Evolutionary conservation across 1,284 basidiomycete genomes (phyloP).

Genomic region (Cutaneotrichosporon mucoides): DNA sequence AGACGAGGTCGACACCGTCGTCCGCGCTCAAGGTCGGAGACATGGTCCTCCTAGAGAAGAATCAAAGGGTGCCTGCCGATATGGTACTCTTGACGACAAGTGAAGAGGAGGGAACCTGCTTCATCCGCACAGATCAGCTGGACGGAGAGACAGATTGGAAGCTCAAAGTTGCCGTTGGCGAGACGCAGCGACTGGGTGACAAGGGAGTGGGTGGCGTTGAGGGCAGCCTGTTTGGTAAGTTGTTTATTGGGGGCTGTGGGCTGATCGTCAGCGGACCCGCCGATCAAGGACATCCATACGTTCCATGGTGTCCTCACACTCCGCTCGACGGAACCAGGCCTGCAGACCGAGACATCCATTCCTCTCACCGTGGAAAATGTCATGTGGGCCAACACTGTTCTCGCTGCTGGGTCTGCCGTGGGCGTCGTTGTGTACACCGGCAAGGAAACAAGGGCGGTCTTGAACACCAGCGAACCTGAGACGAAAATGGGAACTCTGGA

Average conservation of each 20-base stretch:
- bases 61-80: slow-evolving; percentile 94
- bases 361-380: slow-evolving; percentile 90
- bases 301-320: slow-evolving; percentile 91
- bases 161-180: slow-evolving; percentile 78
- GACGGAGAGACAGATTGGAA: slow-evolving; percentile 99
- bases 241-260: not conserved
- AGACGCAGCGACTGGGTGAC: slow-evolving; percentile 70
- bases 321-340: slow-evolving; percentile 53
- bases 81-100: slow-evolving; percentile 84
- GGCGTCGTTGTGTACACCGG: slow-evolving; percentile 95
- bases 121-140: slow-evolving; percentile 95
- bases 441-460: slow-evolving; percentile 90
- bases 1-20: slow-evolving; percentile 69
- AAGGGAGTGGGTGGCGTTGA: slow-evolving; percentile 69
- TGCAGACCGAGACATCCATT: slow-evolving; percentile 61
- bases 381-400: slow-evolving; percentile 95
- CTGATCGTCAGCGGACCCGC: slow-evolving; percentile 68
- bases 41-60: slow-evolving; percentile 91
- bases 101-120: slow-evolving; percentile 79
- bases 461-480: slow-evolving; percentile 96
- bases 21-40: slow-evolving; percentile 88
- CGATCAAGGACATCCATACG: slow-evolving; percentile 93
- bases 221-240: slow-evolving; percentile 75
- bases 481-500: slow-evolving; percentile 93
- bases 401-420: slow-evolving; percentile 89